Evolutionary conservation across 140 eudicot genomes (phyloP).

Genomic region (Erigeron philadelphicus): DNA sequence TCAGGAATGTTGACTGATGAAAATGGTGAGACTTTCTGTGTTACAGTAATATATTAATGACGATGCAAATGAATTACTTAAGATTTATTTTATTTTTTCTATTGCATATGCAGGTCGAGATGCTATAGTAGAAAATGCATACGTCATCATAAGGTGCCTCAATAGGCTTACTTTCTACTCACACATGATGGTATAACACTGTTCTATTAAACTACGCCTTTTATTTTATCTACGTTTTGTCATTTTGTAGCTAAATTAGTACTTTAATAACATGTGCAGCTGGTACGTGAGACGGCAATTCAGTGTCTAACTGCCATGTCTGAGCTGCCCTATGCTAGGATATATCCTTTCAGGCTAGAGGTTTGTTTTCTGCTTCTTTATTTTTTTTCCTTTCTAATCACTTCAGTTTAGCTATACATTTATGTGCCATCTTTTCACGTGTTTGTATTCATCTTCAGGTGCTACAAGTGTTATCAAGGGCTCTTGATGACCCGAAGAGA

Average conservation of each 20-base stretch:
- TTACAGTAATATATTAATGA: background rate
- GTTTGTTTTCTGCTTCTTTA: constrained; percentile 28
- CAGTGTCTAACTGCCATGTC: constrained; percentile 89
- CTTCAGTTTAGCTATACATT: background rate
- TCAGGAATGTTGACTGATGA: constrained; percentile 75
- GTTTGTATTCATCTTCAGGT: constrained; percentile 43
- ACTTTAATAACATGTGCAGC: constrained; percentile 35
- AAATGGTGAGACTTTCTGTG: constrained; percentile 49
- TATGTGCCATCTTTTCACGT: background rate
- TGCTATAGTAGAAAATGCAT: constrained; percentile 58
- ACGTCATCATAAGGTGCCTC: constrained; percentile 46
- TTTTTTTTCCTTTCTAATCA: background rate
- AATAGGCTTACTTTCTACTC: constrained; percentile 52
- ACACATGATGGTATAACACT: constrained; percentile 64
- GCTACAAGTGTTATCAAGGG: constrained; percentile 49
- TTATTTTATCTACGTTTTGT: background rate
- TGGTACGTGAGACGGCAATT: constrained; percentile 77
- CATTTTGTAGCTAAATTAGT: constrained; percentile 6
- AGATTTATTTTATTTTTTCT: background rate
- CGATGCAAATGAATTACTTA: background rate
- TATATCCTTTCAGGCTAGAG: constrained; percentile 77
- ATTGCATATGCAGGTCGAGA: constrained; percentile 51
- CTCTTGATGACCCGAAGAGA: constrained; percentile 89
- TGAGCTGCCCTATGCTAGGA: constrained; percentile 58
- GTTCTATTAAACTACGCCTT: background rate